phyloP scores from a whole-genome alignment of 495 filamentous ascomycete species.

The Penicillium angulare region DNA sequence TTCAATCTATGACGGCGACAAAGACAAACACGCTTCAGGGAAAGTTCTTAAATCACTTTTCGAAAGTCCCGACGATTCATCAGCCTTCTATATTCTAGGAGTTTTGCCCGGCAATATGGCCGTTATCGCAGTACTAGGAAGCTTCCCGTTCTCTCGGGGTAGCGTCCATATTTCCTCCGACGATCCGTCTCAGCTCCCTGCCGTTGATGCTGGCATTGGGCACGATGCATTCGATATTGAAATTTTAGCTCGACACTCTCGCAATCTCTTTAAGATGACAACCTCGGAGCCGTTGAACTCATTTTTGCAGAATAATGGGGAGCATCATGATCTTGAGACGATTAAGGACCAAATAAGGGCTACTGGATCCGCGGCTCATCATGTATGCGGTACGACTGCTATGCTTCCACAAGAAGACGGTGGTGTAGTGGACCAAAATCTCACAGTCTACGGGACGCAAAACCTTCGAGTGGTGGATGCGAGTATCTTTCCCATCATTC shows the following conservation, averaged over 20 bases:
- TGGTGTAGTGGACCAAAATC: conserved; percentile 46
- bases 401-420: conserved; percentile 46
- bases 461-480: conserved; percentile 55
- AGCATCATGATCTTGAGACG: not conserved
- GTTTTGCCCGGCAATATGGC: conserved; percentile 5
- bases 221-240: conserved; percentile 33
- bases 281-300: not conserved
- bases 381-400: conserved; percentile 17
- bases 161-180: conserved; percentile 30
- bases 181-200: conserved; percentile 25
- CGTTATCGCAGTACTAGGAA: conserved; percentile 13
- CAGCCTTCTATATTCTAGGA: conserved; percentile 5
- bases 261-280: conserved; percentile 8
- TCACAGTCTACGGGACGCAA: conserved; percentile 47
- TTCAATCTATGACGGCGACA: not conserved
- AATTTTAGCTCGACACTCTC: conserved; percentile 21
- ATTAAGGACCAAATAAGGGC: conserved; percentile 6
- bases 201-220: conserved; percentile 29
- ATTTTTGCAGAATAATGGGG: conserved; percentile 3
- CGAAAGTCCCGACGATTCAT: conserved; percentile 8
- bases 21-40: not conserved
- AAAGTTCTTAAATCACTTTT: conserved; percentile 11
- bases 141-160: conserved; percentile 37
- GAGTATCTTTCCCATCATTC: conserved; percentile 49
- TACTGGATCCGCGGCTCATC: conserved; percentile 7